phyloP scores from a whole-genome alignment of 1,139 yeast species.

The Nakaseomyces glabratus region DNA sequence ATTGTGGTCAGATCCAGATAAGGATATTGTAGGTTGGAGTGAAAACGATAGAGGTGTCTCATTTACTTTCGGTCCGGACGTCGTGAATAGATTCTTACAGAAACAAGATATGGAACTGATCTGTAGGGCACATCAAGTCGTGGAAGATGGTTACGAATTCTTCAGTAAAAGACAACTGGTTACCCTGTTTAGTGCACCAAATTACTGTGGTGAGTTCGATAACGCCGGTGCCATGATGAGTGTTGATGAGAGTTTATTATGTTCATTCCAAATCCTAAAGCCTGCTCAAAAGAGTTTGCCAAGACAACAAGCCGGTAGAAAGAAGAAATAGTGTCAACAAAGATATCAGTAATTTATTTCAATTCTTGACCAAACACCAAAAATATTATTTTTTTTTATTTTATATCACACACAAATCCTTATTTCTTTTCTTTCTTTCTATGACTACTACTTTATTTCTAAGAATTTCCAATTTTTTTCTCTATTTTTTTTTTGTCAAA shows the following conservation, averaged over 20 bases:
- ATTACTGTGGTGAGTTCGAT: slow-evolving; percentile 96
- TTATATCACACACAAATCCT: too few relatives aligned
- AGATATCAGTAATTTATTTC: too few relatives aligned
- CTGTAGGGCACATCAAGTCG: slow-evolving; percentile 97
- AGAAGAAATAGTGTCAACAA: slow-evolving; percentile 25
- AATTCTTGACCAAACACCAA: too few relatives aligned
- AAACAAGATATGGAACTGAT: slow-evolving; percentile 95
- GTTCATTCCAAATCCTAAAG: slow-evolving; percentile 95
- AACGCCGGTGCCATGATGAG: slow-evolving; percentile 99
- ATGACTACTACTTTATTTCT: too few relatives aligned
- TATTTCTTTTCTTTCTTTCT: too few relatives aligned
- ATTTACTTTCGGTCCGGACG: slow-evolving; percentile 97
- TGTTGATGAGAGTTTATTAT: slow-evolving; percentile 87
- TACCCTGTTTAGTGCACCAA: slow-evolving; percentile 89
- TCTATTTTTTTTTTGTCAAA: too few relatives aligned
- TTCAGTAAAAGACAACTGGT: slow-evolving; percentile 91
- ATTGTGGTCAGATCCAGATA: slow-evolving; percentile 96
- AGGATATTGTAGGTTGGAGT: slow-evolving; percentile 95
- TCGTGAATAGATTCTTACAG: slow-evolving; percentile 84
- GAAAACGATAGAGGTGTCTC: slow-evolving; percentile 98
- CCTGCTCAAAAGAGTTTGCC: slow-evolving; percentile 76
- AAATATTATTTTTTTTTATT: slow-evolving; percentile 1
- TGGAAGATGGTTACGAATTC: slow-evolving; percentile 95
- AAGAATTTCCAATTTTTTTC: too few relatives aligned
- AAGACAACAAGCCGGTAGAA: slow-evolving; percentile 30